A percentile compares a stretch with the other conserved stretches of the same genome.
Evolutionary conservation across 352 stramenopile species (phyloP).

Genomic region (Blastocystis sp.): DNA sequence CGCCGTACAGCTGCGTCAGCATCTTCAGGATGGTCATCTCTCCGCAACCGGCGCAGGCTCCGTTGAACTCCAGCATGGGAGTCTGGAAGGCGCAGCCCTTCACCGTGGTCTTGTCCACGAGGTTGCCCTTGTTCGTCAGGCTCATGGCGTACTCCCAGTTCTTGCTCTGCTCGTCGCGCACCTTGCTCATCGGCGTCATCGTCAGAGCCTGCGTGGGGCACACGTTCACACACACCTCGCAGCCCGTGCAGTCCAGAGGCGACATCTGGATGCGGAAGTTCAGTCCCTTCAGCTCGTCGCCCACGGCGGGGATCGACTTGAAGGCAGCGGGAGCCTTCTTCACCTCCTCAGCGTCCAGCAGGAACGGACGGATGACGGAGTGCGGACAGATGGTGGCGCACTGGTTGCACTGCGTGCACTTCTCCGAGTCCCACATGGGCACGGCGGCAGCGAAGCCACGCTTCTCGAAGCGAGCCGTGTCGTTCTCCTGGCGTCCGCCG

Average conservation of each 20-base stretch:
- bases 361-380: slow-evolving; percentile 64
- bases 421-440: slow-evolving; percentile 60
- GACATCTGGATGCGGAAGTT: slow-evolving; percentile 64
- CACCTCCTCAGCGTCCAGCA: slow-evolving; percentile 64
- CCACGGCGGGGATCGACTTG: slow-evolving; percentile 60
- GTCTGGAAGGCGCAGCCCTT: slow-evolving; percentile 65
- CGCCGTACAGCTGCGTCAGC: slow-evolving; percentile 66
- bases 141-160: slow-evolving; percentile 64
- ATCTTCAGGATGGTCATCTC: slow-evolving; percentile 66
- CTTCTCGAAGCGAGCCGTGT: slow-evolving; percentile 64
- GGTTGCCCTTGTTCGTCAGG: slow-evolving; percentile 62
- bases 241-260: slow-evolving; percentile 65
- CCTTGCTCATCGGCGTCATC: slow-evolving; percentile 62
- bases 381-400: slow-evolving; percentile 66
- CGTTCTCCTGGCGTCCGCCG: slow-evolving; percentile 59
- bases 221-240: slow-evolving; percentile 64
- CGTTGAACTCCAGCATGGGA: slow-evolving; percentile 64
- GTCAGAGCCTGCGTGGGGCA: slow-evolving; percentile 65
- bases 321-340: slow-evolving; percentile 63
- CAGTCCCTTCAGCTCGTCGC: slow-evolving; percentile 62
- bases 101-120: slow-evolving; percentile 63
- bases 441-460: slow-evolving; percentile 59
- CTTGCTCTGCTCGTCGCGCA: slow-evolving; percentile 59
- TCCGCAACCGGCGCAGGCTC: slow-evolving; percentile 64
- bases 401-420: slow-evolving; percentile 67